These are phyloP conservation scores for Cicer yamashitae DNA, from an alignment of 306 rosid genomes.

Conservation along the genomic window DNA sequence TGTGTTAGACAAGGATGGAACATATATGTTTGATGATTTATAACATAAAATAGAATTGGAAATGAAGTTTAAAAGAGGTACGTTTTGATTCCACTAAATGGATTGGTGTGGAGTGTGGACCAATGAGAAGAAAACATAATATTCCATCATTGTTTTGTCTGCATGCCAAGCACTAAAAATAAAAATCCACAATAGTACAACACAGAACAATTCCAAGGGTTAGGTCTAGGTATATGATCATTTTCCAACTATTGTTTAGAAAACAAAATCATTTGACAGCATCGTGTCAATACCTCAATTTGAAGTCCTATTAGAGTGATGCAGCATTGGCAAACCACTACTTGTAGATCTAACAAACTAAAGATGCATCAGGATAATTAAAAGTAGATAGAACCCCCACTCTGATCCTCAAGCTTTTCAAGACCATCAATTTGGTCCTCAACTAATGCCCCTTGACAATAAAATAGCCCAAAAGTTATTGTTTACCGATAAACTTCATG, in stretches of 20 bases:
- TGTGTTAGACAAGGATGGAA: background rate
- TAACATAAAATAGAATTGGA: background rate
- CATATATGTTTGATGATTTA: background rate
- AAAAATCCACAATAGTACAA: background rate
- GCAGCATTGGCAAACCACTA: slow-evolving; percentile 1
- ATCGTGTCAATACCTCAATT: slow-evolving; percentile 6
- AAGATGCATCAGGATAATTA: background rate
- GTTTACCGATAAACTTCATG: slow-evolving; percentile 20
- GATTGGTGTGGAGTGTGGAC: background rate
- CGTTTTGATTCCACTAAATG: background rate
- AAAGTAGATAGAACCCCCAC: slow-evolving; percentile 18
- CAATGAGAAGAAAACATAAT: slow-evolving; percentile 4
- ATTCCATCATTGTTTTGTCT: background rate
- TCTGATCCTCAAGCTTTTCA: background rate
- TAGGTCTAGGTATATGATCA: slow-evolving; percentile 18
- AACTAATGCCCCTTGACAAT: slow-evolving; percentile 1
- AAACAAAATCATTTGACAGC: slow-evolving; percentile 25
- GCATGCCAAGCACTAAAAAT: background rate
- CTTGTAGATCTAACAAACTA: slow-evolving; percentile 20
- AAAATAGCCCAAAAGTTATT: slow-evolving; percentile 11
- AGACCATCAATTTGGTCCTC: background rate
- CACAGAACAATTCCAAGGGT: slow-evolving; percentile 4
- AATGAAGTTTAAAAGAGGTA: background rate
- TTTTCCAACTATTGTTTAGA: background rate
- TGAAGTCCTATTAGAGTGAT: slow-evolving; percentile 6